phyloP scores from a whole-genome alignment of 1,284 basidiomycete species.

The Leccinum ponderosum region DNA sequence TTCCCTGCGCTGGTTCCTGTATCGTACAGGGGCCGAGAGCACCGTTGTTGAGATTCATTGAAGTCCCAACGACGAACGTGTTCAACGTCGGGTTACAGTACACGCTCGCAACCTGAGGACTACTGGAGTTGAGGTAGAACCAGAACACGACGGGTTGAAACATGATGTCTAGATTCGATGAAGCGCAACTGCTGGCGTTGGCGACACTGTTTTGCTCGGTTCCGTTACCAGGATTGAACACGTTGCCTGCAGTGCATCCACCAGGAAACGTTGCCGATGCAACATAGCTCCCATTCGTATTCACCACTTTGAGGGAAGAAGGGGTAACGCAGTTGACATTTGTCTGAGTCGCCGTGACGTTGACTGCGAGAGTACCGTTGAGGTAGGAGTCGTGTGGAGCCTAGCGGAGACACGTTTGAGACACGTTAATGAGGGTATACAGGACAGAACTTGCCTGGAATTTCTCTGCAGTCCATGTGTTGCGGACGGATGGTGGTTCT shows the following conservation, averaged over 20 bases:
- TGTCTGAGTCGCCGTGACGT: slow-evolving; percentile 55
- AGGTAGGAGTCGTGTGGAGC: slow-evolving; percentile 40
- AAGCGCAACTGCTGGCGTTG: slow-evolving; percentile 40
- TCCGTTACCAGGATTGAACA: slow-evolving; percentile 41
- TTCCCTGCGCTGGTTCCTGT: slow-evolving; percentile 35
- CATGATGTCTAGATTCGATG: slow-evolving; percentile 32
- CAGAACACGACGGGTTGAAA: slow-evolving; percentile 66
- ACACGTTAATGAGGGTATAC: neutral
- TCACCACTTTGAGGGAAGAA: slow-evolving; percentile 28
- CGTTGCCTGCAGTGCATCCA: slow-evolving; percentile 42
- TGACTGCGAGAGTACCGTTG: slow-evolving; percentile 53
- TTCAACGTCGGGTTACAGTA: slow-evolving; percentile 56
- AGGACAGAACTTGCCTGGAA: slow-evolving; percentile 41
- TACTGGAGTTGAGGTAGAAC: slow-evolving; percentile 44
- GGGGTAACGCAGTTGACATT: slow-evolving; percentile 48
- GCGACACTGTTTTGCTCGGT: slow-evolving; percentile 49
- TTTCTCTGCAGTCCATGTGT: slow-evolving; percentile 49
- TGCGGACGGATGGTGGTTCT: slow-evolving; percentile 54
- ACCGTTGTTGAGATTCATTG: slow-evolving; percentile 44
- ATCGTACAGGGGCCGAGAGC: slow-evolving; percentile 39
- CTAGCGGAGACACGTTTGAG: slow-evolving; percentile 15
- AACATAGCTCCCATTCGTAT: slow-evolving; percentile 27
- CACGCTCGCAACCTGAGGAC: slow-evolving; percentile 45
- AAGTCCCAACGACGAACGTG: slow-evolving; percentile 44
- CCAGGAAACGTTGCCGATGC: slow-evolving; percentile 43